These are phyloP conservation scores for Tricholoma sp. DNA, from an alignment of 768 basidiomycete genomes.

Conservation along the genomic window DNA sequence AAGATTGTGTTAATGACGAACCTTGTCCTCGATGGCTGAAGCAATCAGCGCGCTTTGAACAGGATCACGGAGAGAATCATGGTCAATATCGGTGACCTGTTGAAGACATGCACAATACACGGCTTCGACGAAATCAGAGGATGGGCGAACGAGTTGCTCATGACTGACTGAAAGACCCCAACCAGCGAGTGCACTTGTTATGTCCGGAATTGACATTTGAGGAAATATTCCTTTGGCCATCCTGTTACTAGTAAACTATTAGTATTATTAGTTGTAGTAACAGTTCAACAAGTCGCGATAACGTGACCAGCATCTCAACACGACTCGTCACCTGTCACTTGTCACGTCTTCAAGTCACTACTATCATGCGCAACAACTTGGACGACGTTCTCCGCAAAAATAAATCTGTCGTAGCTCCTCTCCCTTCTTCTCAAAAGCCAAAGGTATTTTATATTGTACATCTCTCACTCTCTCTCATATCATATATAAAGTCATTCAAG, in stretches of 20 bases:
- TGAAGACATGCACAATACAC: slow-evolving; percentile 70
- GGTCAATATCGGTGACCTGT: slow-evolving; percentile 60
- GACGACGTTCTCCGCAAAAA: slow-evolving; percentile 2
- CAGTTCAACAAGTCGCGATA: background rate
- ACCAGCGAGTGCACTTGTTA: slow-evolving; percentile 55
- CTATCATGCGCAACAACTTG: slow-evolving; percentile 2
- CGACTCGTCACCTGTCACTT: slow-evolving; percentile 9
- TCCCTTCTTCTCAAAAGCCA: background rate
- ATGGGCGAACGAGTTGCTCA: slow-evolving; percentile 65
- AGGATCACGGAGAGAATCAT: slow-evolving; percentile 54
- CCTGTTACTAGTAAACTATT: background rate
- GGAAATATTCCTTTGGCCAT: slow-evolving; percentile 58
- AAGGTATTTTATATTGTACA: background rate
- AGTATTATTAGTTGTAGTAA: too few species aligned
- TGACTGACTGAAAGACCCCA: slow-evolving; percentile 66
- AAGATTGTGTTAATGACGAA: slow-evolving; percentile 21
- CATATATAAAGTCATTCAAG: slow-evolving; percentile 24
- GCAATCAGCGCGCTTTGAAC: slow-evolving; percentile 48
- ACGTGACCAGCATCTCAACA: slow-evolving; percentile 11
- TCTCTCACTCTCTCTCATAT: background rate
- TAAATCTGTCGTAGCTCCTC: background rate
- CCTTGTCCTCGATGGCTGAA: slow-evolving; percentile 50
- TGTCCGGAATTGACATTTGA: slow-evolving; percentile 57
- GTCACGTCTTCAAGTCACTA: background rate
- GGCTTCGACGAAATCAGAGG: slow-evolving; percentile 62